phyloP scores from a whole-genome alignment of 2,329 filamentous ascomycete species.

The Lecanoromycetidae sp. region DNA sequence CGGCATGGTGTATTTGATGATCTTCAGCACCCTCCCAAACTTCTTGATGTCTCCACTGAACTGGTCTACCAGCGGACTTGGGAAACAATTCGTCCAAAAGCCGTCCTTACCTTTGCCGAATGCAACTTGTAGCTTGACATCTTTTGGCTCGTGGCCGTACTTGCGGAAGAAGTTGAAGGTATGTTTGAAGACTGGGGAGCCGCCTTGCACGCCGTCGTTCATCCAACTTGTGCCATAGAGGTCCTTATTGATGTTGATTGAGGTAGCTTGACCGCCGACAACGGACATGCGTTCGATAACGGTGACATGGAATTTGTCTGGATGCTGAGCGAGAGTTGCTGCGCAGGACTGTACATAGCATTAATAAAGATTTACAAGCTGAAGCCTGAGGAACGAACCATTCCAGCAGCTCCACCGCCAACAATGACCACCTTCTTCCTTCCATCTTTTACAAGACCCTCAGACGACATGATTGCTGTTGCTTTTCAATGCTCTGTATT shows the following conservation, averaged over 20 bases:
- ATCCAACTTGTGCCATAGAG: slow-evolving; percentile 48
- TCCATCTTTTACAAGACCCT: slow-evolving; percentile 8
- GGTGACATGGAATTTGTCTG: slow-evolving; percentile 53
- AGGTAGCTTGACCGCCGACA: slow-evolving; percentile 50
- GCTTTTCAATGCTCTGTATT: too few relatives aligned
- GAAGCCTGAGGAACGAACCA: slow-evolving; percentile 29
- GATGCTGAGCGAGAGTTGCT: slow-evolving; percentile 52
- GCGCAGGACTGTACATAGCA: slow-evolving; percentile 44
- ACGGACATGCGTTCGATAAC: slow-evolving; percentile 48
- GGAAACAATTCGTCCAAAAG: slow-evolving; percentile 53
- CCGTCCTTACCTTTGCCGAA: slow-evolving; percentile 46
- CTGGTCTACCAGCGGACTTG: slow-evolving; percentile 42
- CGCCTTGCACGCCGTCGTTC: slow-evolving; percentile 51
- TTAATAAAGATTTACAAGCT: neutral
- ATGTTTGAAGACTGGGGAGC: slow-evolving; percentile 49
- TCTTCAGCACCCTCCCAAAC: slow-evolving; percentile 42
- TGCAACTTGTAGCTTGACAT: slow-evolving; percentile 46
- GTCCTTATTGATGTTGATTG: slow-evolving; percentile 43
- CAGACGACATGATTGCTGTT: slow-evolving; percentile 4
- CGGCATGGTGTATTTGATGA: slow-evolving; percentile 44
- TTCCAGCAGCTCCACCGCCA: slow-evolving; percentile 52
- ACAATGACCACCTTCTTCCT: slow-evolving; percentile 43
- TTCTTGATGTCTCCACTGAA: slow-evolving; percentile 44
- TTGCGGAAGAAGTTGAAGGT: slow-evolving; percentile 49
- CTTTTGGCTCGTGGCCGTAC: slow-evolving; percentile 45